Percentiles rank a stretch among this genome's conserved stretches.
These are phyloP conservation scores for Verticillium nubilum DNA, from an alignment of 2,329 filamentous ascomycete genomes.

Conservation along the genomic window DNA sequence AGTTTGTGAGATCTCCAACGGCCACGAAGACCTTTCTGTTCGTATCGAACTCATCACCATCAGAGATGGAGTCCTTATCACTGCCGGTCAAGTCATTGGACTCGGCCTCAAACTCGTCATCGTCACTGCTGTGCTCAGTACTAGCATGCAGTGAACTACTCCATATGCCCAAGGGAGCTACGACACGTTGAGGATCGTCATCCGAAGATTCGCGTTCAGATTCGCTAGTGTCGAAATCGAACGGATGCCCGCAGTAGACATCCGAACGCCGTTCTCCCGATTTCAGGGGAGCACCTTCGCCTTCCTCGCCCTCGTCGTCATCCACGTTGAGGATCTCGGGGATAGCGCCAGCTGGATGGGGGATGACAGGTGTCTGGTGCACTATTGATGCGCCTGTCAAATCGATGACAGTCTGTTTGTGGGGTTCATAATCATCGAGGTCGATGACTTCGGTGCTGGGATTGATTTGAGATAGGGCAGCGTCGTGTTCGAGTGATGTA, in stretches of 20 bases:
- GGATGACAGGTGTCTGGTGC: neutral
- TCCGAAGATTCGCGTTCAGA: neutral
- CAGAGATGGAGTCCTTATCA: neutral
- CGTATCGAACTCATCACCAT: neutral
- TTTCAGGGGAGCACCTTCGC: neutral
- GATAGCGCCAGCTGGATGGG: neutral
- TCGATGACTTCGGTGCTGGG: neutral
- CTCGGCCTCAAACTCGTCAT: neutral
- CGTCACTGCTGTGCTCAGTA: neutral
- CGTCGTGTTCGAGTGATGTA: neutral
- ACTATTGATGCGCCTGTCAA: neutral
- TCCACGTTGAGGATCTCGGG: slow-evolving; percentile 15
- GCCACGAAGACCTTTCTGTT: neutral
- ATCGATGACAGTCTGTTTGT: neutral
- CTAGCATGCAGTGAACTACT: neutral
- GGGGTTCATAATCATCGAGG: neutral
- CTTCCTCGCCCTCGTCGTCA: slow-evolving; percentile 13
- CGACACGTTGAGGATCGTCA: neutral
- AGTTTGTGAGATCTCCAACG: neutral
- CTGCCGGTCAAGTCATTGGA: neutral
- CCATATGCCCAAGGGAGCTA: neutral
- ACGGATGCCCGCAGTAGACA: neutral
- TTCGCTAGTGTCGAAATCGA: neutral
- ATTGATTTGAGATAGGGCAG: neutral
- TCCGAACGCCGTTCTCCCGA: neutral